A percentile compares a stretch with the other conserved stretches of the same genome.
phyloP scores from a whole-genome alignment of 2,329 filamentous ascomycete genomes.

The Herpotrichia juniperi region DNA sequence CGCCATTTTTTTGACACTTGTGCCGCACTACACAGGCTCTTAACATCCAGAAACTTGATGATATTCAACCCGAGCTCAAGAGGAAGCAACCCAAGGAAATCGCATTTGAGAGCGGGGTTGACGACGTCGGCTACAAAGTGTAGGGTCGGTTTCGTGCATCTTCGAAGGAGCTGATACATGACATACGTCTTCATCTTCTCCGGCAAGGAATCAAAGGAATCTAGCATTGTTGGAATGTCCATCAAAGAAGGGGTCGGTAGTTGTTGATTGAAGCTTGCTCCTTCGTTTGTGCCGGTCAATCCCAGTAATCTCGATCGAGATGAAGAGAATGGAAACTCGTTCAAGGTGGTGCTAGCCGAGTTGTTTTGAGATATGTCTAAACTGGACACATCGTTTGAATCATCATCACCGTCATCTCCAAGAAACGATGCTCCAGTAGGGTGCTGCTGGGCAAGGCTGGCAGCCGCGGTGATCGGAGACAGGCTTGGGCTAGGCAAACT shows the following conservation, averaged over 20 bases:
- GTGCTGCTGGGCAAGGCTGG: conserved; percentile 57
- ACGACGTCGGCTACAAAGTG: conserved; percentile 89
- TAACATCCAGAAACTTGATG: conserved; percentile 82
- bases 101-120: conserved; percentile 92
- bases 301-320: conserved; percentile 27
- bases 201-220: conserved; percentile 89
- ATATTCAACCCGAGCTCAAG: conserved; percentile 87
- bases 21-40: conserved; percentile 85
- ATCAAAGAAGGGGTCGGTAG: conserved; percentile 58
- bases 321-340: conserved; percentile 22
- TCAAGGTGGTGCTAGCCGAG: conserved; percentile 15
- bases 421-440: conserved; percentile 32
- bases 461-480: conserved; percentile 85
- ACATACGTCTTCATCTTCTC: conserved; percentile 92
- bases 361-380: conserved; percentile 38
- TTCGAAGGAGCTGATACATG: conserved; percentile 92
- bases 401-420: conserved; percentile 36
- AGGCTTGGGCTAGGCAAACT: conserved; percentile 93
- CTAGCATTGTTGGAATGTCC: conserved; percentile 84
- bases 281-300: conserved; percentile 20
- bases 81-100: conserved; percentile 85
- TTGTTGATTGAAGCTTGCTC: conserved; percentile 36
- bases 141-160: conserved; percentile 85
- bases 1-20: conserved; percentile 96
- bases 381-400: conserved; percentile 44